A percentile compares a stretch with the other conserved stretches of the same genome.
These are phyloP conservation scores for Tetrastigma voinierianum DNA, from an alignment of 164 flowering plant genomes.

Conservation along the genomic window DNA sequence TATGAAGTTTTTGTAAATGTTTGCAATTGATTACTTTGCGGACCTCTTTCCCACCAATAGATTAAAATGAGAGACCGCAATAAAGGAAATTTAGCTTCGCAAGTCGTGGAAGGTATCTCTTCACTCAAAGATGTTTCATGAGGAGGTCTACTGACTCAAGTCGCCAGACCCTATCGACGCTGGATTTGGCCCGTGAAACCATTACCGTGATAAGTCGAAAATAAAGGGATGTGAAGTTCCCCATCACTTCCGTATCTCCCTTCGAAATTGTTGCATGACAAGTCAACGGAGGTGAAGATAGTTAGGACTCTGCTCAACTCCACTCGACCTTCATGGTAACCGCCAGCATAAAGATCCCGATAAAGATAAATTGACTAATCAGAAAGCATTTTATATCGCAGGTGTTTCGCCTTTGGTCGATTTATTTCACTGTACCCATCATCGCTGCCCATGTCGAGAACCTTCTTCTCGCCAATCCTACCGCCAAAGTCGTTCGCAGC, in stretches of 20 bases:
- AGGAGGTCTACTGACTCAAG: slow-evolving; percentile 21
- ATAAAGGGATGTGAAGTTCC: slow-evolving; percentile 10
- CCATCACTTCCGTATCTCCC: slow-evolving; percentile 15
- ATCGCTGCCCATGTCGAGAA: too few relatives aligned
- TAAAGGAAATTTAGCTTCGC: slow-evolving; percentile 11
- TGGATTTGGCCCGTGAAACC: neutral
- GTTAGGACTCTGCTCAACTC: slow-evolving; percentile 16
- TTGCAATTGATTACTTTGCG: neutral
- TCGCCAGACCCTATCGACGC: slow-evolving; percentile 9
- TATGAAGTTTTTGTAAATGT: neutral
- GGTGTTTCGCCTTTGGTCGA: too few relatives aligned
- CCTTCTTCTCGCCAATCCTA: neutral
- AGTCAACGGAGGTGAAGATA: slow-evolving; percentile 18
- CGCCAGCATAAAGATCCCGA: too few relatives aligned
- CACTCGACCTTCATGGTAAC: neutral
- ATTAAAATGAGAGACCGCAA: slow-evolving; percentile 11
- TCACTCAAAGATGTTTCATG: slow-evolving; percentile 14
- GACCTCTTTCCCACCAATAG: slow-evolving; percentile 10
- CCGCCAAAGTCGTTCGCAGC: slow-evolving; percentile 15
- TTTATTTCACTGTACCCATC: too few relatives aligned
- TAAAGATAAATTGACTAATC: too few relatives aligned
- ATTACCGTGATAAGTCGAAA: slow-evolving; percentile 16
- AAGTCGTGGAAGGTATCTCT: slow-evolving; percentile 9
- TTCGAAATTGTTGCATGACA: slow-evolving; percentile 14
- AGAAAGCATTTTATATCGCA: too few relatives aligned